Evolutionary conservation across 768 basidiomycete genomes (phyloP).

Genomic region (Mycena polygramma): DNA sequence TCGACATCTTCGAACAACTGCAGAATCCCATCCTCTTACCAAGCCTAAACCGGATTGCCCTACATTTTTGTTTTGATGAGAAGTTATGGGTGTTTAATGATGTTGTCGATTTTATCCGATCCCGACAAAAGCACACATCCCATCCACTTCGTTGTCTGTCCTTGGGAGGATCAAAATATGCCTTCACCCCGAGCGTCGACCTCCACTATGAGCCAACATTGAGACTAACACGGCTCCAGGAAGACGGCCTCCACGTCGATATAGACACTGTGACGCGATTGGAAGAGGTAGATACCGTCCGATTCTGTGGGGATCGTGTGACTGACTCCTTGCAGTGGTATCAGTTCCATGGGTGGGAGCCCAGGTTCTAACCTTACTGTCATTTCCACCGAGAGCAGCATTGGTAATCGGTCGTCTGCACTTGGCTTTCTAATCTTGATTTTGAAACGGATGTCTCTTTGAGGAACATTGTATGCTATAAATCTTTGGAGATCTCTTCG

Average conservation of each 20-base stretch:
- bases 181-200: no score
- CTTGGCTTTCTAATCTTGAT: no score
- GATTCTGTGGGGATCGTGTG: not conserved
- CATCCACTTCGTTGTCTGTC: not conserved
- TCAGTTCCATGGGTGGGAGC: not conserved
- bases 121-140: not conserved
- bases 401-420: no score
- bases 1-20: not conserved
- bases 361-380: not conserved
- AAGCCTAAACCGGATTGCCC: not conserved
- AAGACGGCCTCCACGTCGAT: not conserved
- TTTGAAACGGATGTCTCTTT: no score
- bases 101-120: not conserved
- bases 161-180: not conserved
- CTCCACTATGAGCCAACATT: no score
- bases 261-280: not conserved
- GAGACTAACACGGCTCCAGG: not conserved
- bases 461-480: not conserved
- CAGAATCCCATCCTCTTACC: not conserved
- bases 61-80: not conserved
- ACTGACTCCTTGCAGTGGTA: not conserved
- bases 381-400: not conserved
- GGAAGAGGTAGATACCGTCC: not conserved
- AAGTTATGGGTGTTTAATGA: not conserved
- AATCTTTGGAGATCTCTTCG: no score